Percentiles rank a stretch among this genome's conserved stretches.
Conservation (phyloP, 1,139 yeast genomes). For the Blastobotrys arbuscula region DNA sequence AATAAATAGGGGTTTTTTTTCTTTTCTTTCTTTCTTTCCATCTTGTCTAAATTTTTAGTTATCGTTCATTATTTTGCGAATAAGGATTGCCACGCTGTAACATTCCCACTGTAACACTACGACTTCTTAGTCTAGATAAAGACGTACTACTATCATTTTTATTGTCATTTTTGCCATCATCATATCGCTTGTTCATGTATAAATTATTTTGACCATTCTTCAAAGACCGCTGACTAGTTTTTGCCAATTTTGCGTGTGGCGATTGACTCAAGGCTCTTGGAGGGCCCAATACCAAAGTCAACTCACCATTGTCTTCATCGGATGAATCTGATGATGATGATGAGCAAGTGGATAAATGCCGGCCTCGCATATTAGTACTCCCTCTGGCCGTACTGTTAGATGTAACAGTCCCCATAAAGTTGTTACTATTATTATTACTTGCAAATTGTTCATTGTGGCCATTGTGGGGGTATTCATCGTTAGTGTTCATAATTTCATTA, state of each 20-base stretch:
- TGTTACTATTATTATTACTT: not conserved
- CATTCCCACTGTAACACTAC: slow-evolving; percentile 17
- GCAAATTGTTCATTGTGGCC: slow-evolving; percentile 4
- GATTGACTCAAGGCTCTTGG: slow-evolving; percentile 9
- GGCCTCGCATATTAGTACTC: not conserved
- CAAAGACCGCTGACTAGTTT: not conserved
- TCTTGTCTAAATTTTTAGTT: no score
- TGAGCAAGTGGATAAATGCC: not conserved
- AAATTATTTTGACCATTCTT: no score
- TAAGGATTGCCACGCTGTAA: slow-evolving; percentile 12
- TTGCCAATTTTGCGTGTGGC: not conserved
- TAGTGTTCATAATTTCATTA: not conserved
- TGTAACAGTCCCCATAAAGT: not conserved
- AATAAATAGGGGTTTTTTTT: no score
- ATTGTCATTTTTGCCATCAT: not conserved
- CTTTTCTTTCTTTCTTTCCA: no score
- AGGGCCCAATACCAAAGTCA: slow-evolving; percentile 48
- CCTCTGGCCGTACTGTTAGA: not conserved
- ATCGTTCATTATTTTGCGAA: not conserved
- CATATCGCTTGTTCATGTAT: not conserved
- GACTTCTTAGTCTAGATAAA: slow-evolving; percentile 7
- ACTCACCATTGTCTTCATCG: slow-evolving; percentile 41
- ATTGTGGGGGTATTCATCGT: not conserved
- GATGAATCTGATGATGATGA: not conserved
- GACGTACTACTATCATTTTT: not conserved